A percentile compares a stretch with the other conserved stretches of the same genome.
Evolutionary conservation across 1,284 basidiomycete species (phyloP).

Genomic region (Leccinum angustisporum): DNA sequence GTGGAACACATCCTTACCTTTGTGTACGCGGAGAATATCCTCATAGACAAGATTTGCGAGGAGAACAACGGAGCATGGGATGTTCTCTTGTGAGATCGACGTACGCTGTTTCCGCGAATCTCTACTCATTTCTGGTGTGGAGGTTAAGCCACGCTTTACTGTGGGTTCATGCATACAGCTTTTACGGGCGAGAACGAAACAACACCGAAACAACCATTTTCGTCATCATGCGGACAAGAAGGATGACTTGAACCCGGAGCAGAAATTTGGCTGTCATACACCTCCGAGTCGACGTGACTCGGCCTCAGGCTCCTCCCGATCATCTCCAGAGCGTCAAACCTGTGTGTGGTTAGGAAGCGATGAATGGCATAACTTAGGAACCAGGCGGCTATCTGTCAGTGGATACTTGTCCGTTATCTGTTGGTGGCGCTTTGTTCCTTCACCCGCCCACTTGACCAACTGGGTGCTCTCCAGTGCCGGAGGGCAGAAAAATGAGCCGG

Average conservation of each 20-base stretch:
- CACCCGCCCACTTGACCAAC: neutral
- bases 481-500: neutral
- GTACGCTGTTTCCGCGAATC: neutral
- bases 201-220: neutral
- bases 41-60: no score
- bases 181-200: neutral
- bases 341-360: neutral
- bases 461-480: neutral
- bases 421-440: neutral
- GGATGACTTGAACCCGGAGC: no score
- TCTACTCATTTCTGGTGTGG: neutral
- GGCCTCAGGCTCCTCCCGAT: neutral
- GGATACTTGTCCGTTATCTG: neutral
- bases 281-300: neutral
- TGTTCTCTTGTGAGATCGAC: neutral
- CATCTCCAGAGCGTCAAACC: neutral
- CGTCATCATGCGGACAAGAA: neutral
- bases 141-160: no score
- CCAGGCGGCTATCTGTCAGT: neutral
- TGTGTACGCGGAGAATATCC: no score
- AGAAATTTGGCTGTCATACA: neutral
- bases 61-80: neutral
- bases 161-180: neutral
- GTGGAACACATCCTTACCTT: slow-evolving; percentile 34
- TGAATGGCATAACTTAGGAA: neutral